Evolutionary conservation across 352 stramenopile genomes (phyloP).

Genomic region (Pythium aristosporum): DNA sequence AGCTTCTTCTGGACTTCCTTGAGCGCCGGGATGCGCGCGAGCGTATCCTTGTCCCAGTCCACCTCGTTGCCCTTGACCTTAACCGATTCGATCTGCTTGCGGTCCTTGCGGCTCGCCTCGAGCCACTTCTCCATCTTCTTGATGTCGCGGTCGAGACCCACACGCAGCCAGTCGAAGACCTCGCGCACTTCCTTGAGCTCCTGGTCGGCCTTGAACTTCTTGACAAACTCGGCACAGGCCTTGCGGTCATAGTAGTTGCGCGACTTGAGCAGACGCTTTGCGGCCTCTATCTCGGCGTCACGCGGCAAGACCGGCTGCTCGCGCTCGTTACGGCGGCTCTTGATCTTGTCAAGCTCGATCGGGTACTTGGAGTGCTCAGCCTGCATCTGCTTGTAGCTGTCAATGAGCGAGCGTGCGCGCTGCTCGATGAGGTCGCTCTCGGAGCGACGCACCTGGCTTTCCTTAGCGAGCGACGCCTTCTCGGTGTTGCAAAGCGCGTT

Average conservation of each 20-base stretch:
- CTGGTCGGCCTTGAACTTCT: slow-evolving; percentile 81
- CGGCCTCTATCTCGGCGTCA: slow-evolving; percentile 72
- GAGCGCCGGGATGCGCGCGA: slow-evolving; percentile 80
- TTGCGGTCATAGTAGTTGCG: slow-evolving; percentile 89
- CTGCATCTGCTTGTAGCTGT: slow-evolving; percentile 90
- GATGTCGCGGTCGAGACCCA: slow-evolving; percentile 75
- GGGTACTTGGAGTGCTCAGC: slow-evolving; percentile 84
- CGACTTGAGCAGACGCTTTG: slow-evolving; percentile 79
- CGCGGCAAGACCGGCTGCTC: slow-evolving; percentile 65
- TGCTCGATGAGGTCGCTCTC: slow-evolving; percentile 85
- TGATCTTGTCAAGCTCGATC: slow-evolving; percentile 78
- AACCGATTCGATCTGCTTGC: slow-evolving; percentile 80
- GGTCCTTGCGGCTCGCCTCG: slow-evolving; percentile 80
- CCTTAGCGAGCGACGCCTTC: slow-evolving; percentile 84
- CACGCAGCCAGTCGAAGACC: slow-evolving; percentile 83
- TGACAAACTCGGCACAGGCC: slow-evolving; percentile 73
- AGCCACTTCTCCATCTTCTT: slow-evolving; percentile 87
- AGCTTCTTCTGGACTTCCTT: slow-evolving; percentile 87
- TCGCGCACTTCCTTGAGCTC: slow-evolving; percentile 86
- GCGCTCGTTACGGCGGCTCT: slow-evolving; percentile 72
- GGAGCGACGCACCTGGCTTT: slow-evolving; percentile 76
- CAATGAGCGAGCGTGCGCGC: slow-evolving; percentile 73
- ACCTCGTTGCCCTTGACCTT: slow-evolving; percentile 86
- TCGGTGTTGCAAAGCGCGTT: slow-evolving; percentile 77
- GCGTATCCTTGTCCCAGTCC: slow-evolving; percentile 84